Percentiles rank a stretch among this genome's conserved stretches.
Conservation (phyloP, 140 eudicot species). For the Eryngium alpinum region DNA sequence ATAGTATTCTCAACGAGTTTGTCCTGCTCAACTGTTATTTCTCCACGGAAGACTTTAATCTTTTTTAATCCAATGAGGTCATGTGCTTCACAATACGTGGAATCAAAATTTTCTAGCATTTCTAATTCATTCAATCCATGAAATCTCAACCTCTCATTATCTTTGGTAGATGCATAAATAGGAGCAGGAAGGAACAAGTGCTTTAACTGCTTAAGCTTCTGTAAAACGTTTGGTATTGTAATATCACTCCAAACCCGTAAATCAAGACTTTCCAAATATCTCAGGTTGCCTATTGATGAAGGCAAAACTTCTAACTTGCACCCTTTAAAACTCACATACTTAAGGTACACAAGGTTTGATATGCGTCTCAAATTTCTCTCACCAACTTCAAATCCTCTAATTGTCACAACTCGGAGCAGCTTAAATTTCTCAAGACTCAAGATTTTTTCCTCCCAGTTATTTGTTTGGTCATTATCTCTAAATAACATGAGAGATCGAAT, state of each 20-base stretch:
- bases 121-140: too few relatives aligned
- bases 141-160: too few relatives aligned
- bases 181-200: neutral
- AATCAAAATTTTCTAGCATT: too few relatives aligned
- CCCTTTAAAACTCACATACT: neutral
- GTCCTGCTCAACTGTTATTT: neutral
- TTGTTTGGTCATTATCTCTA: neutral
- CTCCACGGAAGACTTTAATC: neutral
- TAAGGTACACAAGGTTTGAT: too few relatives aligned
- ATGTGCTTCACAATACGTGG: neutral
- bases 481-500: neutral
- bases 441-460: neutral
- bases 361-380: too few relatives aligned
- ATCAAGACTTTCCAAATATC: neutral
- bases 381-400: neutral
- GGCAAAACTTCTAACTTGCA: neutral
- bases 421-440: neutral
- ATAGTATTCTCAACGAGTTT: neutral
- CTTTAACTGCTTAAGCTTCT: neutral
- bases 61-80: neutral
- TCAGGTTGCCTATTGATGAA: neutral
- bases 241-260: neutral
- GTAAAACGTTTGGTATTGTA: neutral
- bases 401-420: neutral
- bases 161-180: too few relatives aligned